Evolutionary conservation across 371 early-diverging fungal genomes (phyloP).

Genomic region (Mucor irregularis): DNA sequence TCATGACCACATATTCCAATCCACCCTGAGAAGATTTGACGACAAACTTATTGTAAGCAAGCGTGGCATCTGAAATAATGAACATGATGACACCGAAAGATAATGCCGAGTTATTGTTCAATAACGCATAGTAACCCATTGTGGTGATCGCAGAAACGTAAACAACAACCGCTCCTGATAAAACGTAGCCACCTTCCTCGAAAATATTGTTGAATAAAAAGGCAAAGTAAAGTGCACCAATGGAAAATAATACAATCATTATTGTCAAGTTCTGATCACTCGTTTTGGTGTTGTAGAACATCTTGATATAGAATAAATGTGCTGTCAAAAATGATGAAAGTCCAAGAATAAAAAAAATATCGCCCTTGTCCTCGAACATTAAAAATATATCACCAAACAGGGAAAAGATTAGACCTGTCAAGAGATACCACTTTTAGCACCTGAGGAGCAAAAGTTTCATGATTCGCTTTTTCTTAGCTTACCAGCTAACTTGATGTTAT

Average conservation of each 20-base stretch:
- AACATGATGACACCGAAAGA: slow-evolving; percentile 13
- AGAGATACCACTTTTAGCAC: background rate
- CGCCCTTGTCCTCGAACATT: slow-evolving; percentile 11
- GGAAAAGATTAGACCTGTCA: slow-evolving; percentile 8
- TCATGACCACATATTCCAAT: slow-evolving; percentile 12
- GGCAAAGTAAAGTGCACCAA: slow-evolving; percentile 1
- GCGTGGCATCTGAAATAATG: slow-evolving; percentile 15
- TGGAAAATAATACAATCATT: background rate
- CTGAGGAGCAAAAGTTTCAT: background rate
- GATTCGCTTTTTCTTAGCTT: background rate
- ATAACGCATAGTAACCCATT: slow-evolving; percentile 12
- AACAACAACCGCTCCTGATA: slow-evolving; percentile 6
- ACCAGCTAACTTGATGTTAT: slow-evolving; percentile 6
- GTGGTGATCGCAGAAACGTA: slow-evolving; percentile 8
- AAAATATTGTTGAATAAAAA: background rate
- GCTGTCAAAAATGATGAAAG: slow-evolving; percentile 10
- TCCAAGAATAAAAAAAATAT: slow-evolving; percentile 8
- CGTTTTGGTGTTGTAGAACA: slow-evolving; percentile 9
- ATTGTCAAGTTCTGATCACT: background rate
- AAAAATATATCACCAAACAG: slow-evolving; percentile 15
- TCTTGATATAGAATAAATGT: slow-evolving; percentile 13
- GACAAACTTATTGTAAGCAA: slow-evolving; percentile 15
- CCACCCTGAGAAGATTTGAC: background rate
- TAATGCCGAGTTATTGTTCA: slow-evolving; percentile 5
- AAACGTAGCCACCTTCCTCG: background rate